A percentile compares a stretch with the other conserved stretches of the same genome.
Evolutionary conservation across 139 green algal species (phyloP).

Genomic region (Chlamydomonas applanata): DNA sequence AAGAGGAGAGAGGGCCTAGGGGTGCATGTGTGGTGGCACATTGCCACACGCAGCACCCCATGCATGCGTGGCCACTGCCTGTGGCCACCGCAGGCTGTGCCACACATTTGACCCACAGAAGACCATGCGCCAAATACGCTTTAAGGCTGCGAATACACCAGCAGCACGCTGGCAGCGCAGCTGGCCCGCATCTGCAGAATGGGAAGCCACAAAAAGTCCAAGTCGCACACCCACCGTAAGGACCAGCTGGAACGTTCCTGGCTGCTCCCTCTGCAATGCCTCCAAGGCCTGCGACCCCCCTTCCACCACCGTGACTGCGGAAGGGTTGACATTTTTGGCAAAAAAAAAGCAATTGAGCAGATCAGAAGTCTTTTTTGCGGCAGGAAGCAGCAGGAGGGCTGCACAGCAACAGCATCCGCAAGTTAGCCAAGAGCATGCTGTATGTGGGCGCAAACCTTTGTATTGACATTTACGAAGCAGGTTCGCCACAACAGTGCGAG

Average conservation of each 20-base stretch:
- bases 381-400: background rate
- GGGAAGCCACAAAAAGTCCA: background rate
- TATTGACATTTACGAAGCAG: slow-evolving; percentile 81
- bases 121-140: background rate
- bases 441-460: slow-evolving; percentile 49
- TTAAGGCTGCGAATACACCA: background rate
- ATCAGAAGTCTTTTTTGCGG: background rate
- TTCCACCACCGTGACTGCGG: slow-evolving; percentile 71
- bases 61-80: no score
- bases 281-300: slow-evolving; percentile 73
- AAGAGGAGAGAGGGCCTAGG: no score
- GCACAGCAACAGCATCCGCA: background rate
- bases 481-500: slow-evolving; percentile 69
- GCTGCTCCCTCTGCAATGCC: slow-evolving; percentile 52
- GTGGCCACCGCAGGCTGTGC: no score
- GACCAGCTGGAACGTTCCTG: slow-evolving; percentile 80
- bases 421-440: background rate
- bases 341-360: background rate
- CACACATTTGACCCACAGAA: background rate
- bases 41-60: no score
- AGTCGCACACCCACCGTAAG: slow-evolving; percentile 58
- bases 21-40: no score
- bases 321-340: no score
- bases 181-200: background rate
- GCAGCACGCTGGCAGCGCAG: background rate